Evolutionary conservation across 1,284 basidiomycete genomes (phyloP).

Genomic region (Coniferiporia weirii): DNA sequence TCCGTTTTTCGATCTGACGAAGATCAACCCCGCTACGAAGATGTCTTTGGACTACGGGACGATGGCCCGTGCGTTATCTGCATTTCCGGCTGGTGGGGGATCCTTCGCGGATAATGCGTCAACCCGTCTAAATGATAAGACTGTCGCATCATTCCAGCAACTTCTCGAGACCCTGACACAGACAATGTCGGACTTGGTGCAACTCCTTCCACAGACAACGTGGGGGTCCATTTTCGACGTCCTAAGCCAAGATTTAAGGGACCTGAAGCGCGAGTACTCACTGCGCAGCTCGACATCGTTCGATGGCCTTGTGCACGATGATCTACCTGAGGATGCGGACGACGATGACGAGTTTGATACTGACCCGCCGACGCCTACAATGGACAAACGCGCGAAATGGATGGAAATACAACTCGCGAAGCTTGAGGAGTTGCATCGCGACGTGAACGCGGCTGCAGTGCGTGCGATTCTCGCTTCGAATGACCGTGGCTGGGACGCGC

Average conservation of each 20-base stretch:
- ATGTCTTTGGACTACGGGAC: conserved; percentile 78
- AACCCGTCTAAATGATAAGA: conserved; percentile 76
- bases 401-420: conserved; percentile 85
- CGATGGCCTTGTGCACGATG: conserved; percentile 76
- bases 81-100: conserved; percentile 78
- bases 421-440: conserved; percentile 76
- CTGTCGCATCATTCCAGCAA: conserved; percentile 81
- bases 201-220: conserved; percentile 75
- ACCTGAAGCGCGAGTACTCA: conserved; percentile 15
- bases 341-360: conserved; percentile 60
- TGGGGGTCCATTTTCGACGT: conserved; percentile 42
- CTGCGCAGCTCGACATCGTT: conserved; percentile 73
- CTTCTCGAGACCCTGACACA: conserved; percentile 79
- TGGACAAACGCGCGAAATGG: conserved; percentile 81
- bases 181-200: conserved; percentile 76
- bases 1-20: conserved; percentile 66
- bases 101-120: conserved; percentile 77
- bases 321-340: conserved; percentile 81
- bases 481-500: conserved; percentile 76
- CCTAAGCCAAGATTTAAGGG: conserved; percentile 16
- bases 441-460: conserved; percentile 80
- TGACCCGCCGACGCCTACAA: conserved; percentile 69
- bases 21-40: conserved; percentile 64
- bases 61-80: conserved; percentile 76
- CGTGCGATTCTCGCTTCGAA: conserved; percentile 76